These are phyloP conservation scores for Backusella morwellensis DNA, from an alignment of 192 early-diverging fungal genomes.

Conservation along the genomic window DNA sequence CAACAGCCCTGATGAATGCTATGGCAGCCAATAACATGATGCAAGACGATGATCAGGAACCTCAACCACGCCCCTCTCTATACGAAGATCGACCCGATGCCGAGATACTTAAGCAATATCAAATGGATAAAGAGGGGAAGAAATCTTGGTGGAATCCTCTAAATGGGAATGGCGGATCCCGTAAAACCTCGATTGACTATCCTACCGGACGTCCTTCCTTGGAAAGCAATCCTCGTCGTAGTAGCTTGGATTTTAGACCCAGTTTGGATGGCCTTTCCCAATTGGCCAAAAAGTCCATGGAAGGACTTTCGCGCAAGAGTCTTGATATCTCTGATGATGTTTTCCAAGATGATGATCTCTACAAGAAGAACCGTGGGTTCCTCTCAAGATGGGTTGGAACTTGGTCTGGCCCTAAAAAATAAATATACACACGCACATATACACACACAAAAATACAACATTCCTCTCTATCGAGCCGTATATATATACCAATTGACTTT, in stretches of 20 bases:
- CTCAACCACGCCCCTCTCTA: slow-evolving; percentile 18
- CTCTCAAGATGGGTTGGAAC: slow-evolving; percentile 23
- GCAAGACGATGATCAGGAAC: slow-evolving; percentile 16
- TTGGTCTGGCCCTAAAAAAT: slow-evolving; percentile 9
- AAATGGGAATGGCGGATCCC: slow-evolving; percentile 23
- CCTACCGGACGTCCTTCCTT: slow-evolving; percentile 16
- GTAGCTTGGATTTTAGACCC: slow-evolving; percentile 32
- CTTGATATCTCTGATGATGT: slow-evolving; percentile 13
- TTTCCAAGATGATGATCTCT: neutral
- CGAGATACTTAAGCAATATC: slow-evolving; percentile 22
- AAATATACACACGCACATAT: neutral
- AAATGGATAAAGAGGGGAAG: slow-evolving; percentile 30
- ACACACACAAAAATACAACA: neutral
- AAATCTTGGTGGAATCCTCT: slow-evolving; percentile 37
- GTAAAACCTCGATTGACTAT: slow-evolving; percentile 22
- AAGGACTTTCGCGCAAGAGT: slow-evolving; percentile 23
- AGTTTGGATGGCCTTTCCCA: slow-evolving; percentile 30
- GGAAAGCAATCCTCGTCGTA: slow-evolving; percentile 13
- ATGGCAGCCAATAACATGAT: slow-evolving; percentile 27
- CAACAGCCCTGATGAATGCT: slow-evolving; percentile 24
- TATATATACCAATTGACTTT: slow-evolving; percentile 6
- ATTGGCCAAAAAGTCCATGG: slow-evolving; percentile 33
- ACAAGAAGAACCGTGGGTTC: slow-evolving; percentile 12
- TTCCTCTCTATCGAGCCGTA: neutral
- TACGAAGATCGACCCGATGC: slow-evolving; percentile 24